phyloP scores from a whole-genome alignment of 208 protist genomes.

The Histomonas meleagridis region DNA sequence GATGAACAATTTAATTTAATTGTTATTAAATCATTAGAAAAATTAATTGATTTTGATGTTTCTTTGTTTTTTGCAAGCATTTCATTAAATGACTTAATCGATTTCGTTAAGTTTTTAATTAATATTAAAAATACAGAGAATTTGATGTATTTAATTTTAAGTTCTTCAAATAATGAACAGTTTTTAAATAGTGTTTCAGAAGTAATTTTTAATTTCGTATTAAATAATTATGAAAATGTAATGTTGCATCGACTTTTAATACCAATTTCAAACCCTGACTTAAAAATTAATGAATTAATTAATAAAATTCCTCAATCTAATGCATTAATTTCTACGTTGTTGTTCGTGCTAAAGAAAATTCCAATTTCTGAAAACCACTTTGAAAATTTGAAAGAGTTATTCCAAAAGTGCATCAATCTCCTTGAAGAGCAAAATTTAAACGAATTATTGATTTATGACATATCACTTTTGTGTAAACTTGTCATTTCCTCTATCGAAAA shows the following conservation, averaged over 20 bases:
- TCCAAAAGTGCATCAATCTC: not conserved
- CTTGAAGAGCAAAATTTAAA: not conserved
- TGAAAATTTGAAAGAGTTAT: not conserved
- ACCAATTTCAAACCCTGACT: not conserved
- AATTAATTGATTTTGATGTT: not conserved
- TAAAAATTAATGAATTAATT: not conserved
- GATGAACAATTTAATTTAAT: not conserved
- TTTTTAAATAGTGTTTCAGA: not conserved
- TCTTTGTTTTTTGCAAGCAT: not conserved
- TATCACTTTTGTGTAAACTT: not conserved
- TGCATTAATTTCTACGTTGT: not conserved
- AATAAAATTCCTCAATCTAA: not conserved
- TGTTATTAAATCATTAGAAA: not conserved
- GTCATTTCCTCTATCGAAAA: not conserved
- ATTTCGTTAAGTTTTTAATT: not conserved
- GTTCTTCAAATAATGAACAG: not conserved
- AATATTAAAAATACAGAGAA: not conserved
- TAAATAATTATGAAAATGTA: not conserved
- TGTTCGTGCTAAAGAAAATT: not conserved
- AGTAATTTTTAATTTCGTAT: not conserved
- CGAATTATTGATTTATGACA: not conserved
- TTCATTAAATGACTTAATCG: not conserved
- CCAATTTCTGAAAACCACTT: not conserved
- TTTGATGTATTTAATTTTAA: not conserved
- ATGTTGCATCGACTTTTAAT: not conserved